Evolutionary conservation across 495 filamentous ascomycete genomes (phyloP).

Genomic region (Aspergillus nanangensis): DNA sequence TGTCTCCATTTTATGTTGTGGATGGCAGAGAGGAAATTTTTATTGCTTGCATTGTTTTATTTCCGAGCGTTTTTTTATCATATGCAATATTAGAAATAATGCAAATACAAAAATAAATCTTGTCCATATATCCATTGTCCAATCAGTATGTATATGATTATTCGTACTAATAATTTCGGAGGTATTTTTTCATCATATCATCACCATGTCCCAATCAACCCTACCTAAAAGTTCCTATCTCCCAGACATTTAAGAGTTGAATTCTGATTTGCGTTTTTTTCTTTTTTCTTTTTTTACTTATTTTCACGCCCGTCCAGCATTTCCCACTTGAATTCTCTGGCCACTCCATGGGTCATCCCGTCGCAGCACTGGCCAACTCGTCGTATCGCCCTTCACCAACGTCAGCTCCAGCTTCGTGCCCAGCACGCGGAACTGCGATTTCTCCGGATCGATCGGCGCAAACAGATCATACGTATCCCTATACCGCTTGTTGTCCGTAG

Average conservation of each 20-base stretch:
- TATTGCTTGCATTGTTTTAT: slow-evolving; percentile 2
- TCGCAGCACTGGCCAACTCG: slow-evolving; percentile 84
- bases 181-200: no score
- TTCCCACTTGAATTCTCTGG: slow-evolving; percentile 78
- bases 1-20: not conserved
- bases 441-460: slow-evolving; percentile 65
- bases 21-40: not conserved
- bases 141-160: no score
- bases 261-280: no score
- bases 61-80: no score
- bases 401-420: slow-evolving; percentile 94
- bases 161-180: no score
- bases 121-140: no score
- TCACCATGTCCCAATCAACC: no score
- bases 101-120: no score
- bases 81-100: no score
- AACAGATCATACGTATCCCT: slow-evolving; percentile 70
- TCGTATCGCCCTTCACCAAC: slow-evolving; percentile 75
- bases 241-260: no score
- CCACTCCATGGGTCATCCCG: slow-evolving; percentile 75
- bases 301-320: slow-evolving; percentile 61
- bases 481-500: slow-evolving; percentile 81
- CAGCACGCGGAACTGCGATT: slow-evolving; percentile 76
- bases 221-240: no score
- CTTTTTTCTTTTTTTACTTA: not conserved